Percentiles rank a stretch among this genome's conserved stretches.
These are phyloP conservation scores for Polyporus tsugae DNA, from an alignment of 1,284 basidiomycete species.

Conservation along the genomic window DNA sequence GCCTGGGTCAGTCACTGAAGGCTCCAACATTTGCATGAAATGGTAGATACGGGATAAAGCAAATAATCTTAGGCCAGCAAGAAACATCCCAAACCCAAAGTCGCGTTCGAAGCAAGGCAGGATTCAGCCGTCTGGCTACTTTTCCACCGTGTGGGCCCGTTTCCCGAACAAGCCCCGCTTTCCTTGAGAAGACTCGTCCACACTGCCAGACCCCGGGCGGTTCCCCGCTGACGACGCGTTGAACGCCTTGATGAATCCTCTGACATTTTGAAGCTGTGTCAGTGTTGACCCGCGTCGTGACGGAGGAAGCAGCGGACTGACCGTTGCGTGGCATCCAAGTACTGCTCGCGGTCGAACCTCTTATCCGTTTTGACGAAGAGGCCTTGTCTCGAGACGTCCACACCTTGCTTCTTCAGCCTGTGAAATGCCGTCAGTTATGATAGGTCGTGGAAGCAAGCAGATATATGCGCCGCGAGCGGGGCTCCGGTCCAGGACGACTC, in stretches of 20 bases:
- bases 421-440: not conserved
- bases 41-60: not conserved
- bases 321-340: conserved; percentile 78
- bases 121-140: conserved; percentile 1
- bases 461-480: not conserved
- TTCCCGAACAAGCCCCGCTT: conserved; percentile 8
- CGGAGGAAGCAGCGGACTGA: conserved; percentile 37
- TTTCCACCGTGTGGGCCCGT: conserved; percentile 14
- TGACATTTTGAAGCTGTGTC: conserved; percentile 13
- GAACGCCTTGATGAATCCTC: conserved; percentile 34
- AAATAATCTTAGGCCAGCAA: conserved; percentile 3
- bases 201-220: not conserved
- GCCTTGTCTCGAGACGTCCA: conserved; percentile 61
- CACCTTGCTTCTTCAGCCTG: conserved; percentile 65
- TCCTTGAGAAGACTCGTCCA: conserved; percentile 3
- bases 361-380: conserved; percentile 69
- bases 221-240: conserved; percentile 31
- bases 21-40: not conserved
- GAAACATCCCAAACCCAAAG: not conserved
- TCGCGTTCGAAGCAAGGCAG: not conserved
- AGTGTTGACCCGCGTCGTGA: not conserved
- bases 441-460: not conserved
- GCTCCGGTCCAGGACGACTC: not conserved
- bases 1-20: not conserved
- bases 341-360: conserved; percentile 65